Conservation (phyloP, 805 yeast genomes). For the Starmerella vaccinii region DNA sequence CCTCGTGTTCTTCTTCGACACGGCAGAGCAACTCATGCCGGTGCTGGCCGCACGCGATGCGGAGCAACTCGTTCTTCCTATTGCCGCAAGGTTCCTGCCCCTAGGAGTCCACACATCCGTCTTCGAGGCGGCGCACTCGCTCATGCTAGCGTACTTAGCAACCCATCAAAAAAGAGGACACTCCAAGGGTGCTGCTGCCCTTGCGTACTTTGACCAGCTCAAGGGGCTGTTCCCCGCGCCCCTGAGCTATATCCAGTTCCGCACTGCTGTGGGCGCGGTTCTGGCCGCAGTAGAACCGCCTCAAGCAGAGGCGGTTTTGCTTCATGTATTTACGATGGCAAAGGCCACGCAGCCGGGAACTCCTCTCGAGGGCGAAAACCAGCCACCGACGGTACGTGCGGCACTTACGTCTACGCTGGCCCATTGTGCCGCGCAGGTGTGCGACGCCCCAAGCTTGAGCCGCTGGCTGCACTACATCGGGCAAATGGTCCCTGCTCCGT, state of each 20-base stretch:
- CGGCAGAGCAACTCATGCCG: conserved; percentile 21
- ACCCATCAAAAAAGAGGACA: conserved; percentile 22
- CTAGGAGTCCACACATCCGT: conserved; percentile 22
- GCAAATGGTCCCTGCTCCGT: conserved; percentile 30
- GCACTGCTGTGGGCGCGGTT: conserved; percentile 47
- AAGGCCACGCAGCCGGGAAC: conserved; percentile 13
- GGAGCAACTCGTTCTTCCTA: conserved; percentile 13
- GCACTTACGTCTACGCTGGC: conserved; percentile 41
- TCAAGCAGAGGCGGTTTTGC: conserved; percentile 33
- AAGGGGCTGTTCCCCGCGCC: conserved; percentile 47
- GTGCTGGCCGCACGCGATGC: conserved; percentile 6
- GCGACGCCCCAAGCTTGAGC: conserved; percentile 35
- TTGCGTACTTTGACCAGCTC: conserved; percentile 39
- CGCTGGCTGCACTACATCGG: conserved; percentile 40
- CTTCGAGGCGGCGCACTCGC: conserved; percentile 58
- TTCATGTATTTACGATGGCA: conserved; percentile 34
- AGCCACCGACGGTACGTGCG: conserved; percentile 36
- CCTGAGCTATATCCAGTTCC: conserved; percentile 46
- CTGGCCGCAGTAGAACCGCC: conserved; percentile 39
- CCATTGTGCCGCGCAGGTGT: conserved; percentile 43
- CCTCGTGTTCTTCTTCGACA: conserved; percentile 19
- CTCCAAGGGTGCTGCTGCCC: conserved; percentile 26
- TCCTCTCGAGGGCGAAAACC: conserved; percentile 23
- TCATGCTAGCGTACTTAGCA: conserved; percentile 35
- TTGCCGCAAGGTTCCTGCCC: conserved; percentile 15